These are phyloP conservation scores for Colletotrichum neosansevieriae DNA, from an alignment of 2,329 filamentous ascomycete genomes.

Conservation along the genomic window DNA sequence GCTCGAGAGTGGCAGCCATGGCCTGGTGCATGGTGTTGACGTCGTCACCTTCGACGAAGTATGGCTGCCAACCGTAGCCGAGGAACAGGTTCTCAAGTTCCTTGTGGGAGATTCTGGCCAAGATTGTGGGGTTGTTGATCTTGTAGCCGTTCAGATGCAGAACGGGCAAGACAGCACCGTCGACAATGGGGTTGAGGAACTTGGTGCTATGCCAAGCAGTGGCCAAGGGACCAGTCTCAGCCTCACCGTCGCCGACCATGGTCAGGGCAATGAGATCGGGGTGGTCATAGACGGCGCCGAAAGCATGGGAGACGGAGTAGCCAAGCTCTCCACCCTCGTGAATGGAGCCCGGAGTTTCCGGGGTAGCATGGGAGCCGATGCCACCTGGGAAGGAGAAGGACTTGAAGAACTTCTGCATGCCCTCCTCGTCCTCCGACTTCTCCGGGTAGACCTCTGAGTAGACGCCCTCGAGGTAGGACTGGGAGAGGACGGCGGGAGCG, in stretches of 20 bases:
- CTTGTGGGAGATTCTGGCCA: conserved; percentile 79
- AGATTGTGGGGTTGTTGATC: conserved; percentile 83
- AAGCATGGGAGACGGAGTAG: conserved; percentile 85
- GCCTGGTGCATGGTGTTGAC: conserved; percentile 82
- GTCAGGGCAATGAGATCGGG: conserved; percentile 80
- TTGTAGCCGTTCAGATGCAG: conserved; percentile 88
- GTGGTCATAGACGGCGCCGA: conserved; percentile 81
- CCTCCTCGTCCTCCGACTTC: conserved; percentile 75
- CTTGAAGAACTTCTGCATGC: conserved; percentile 83
- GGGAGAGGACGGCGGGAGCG: conserved; percentile 80
- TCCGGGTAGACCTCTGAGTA: conserved; percentile 84
- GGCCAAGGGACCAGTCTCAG: conserved; percentile 83
- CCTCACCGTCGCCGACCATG: conserved; percentile 84
- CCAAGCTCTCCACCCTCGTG: conserved; percentile 86
- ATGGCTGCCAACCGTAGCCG: conserved; percentile 83
- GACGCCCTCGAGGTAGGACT: conserved; percentile 81
- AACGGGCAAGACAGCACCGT: conserved; percentile 82
- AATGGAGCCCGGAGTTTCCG: conserved; percentile 81
- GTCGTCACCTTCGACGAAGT: conserved; percentile 84
- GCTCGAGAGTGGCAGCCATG: conserved; percentile 82
- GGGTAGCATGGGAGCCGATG: conserved; percentile 82
- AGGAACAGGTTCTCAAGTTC: conserved; percentile 77
- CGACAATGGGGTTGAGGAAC: conserved; percentile 82
- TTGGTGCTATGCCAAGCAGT: conserved; percentile 87
- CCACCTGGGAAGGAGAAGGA: conserved; percentile 86